phyloP scores from a whole-genome alignment of 2,329 filamentous ascomycete genomes.

The Penicillium sp. region DNA sequence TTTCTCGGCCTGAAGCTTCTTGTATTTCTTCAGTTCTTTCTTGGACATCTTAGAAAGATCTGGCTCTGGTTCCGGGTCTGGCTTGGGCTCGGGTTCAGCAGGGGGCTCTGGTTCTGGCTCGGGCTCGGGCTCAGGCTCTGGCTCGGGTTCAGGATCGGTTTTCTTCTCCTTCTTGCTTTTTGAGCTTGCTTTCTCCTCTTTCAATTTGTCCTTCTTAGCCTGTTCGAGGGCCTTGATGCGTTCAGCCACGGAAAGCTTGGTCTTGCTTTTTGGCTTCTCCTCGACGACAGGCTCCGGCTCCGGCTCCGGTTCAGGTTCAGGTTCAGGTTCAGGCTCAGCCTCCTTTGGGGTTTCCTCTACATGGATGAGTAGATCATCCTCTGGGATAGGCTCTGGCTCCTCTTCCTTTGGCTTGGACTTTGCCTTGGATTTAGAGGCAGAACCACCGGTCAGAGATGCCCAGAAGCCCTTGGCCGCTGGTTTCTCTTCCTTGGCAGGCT shows the following conservation, averaged over 20 bases:
- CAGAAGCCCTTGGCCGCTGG: constrained; percentile 43
- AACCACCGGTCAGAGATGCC: constrained; percentile 42
- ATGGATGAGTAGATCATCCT: constrained; percentile 38
- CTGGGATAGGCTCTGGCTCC: constrained; percentile 6
- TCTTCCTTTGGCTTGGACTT: constrained; percentile 19
- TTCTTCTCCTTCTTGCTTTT: constrained; percentile 33
- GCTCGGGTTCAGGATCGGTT: constrained; percentile 25
- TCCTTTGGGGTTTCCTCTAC: constrained; percentile 35
- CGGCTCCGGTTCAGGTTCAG: constrained; percentile 29
- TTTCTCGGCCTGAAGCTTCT: constrained; percentile 25
- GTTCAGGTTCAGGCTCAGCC: constrained; percentile 34
- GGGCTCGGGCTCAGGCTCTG: constrained; percentile 24
- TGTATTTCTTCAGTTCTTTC: constrained; percentile 30
- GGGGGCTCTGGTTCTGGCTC: constrained; percentile 20
- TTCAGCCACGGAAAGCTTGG: constrained; percentile 51
- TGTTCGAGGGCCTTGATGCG: constrained; percentile 51
- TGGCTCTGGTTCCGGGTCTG: constrained; percentile 27
- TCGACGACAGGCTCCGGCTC: constrained; percentile 34
- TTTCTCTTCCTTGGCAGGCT: constrained; percentile 36
- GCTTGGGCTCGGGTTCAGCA: constrained; percentile 14
- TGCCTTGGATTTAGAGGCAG: constrained; percentile 42
- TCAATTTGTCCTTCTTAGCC: constrained; percentile 39
- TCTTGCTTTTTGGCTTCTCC: constrained; percentile 43
- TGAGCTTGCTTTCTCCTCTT: constrained; percentile 38
- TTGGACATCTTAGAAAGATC: constrained; percentile 27